These are phyloP conservation scores for Zarea fungicola DNA, from an alignment of 2,329 filamentous ascomycete genomes.

Conservation along the genomic window DNA sequence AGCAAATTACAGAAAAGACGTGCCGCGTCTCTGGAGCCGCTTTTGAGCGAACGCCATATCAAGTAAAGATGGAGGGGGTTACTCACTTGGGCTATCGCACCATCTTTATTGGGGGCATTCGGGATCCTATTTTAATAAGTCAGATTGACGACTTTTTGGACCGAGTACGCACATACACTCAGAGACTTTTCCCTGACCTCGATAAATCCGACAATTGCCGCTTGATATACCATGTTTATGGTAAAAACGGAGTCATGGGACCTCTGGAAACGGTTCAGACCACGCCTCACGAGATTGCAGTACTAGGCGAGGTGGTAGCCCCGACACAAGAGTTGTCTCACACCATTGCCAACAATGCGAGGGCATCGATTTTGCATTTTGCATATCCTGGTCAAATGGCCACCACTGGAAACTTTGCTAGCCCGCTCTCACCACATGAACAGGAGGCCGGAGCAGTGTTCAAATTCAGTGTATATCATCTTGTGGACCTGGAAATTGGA, in stretches of 20 bases:
- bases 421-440: constrained; percentile 19
- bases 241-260: constrained; percentile 32
- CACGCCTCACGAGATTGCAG: constrained; percentile 35
- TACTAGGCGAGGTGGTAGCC: constrained; percentile 42
- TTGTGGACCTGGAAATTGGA: neutral
- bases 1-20: constrained; percentile 28
- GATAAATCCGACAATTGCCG: constrained; percentile 27
- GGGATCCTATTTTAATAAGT: constrained; percentile 41
- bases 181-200: constrained; percentile 19
- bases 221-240: constrained; percentile 40
- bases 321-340: constrained; percentile 37
- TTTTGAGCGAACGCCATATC: constrained; percentile 34
- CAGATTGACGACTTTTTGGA: constrained; percentile 34
- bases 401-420: constrained; percentile 44
- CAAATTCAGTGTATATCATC: constrained; percentile 42
- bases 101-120: constrained; percentile 39
- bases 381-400: constrained; percentile 43
- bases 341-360: constrained; percentile 35
- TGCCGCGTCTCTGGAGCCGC: constrained; percentile 35
- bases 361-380: constrained; percentile 38
- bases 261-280: constrained; percentile 22
- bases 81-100: constrained; percentile 37
- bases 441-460: constrained; percentile 29
- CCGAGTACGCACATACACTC: constrained; percentile 21
- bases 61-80: constrained; percentile 45